Conservation (phyloP, 2,329 filamentous ascomycete genomes). For the Didymella arachidicola region DNA sequence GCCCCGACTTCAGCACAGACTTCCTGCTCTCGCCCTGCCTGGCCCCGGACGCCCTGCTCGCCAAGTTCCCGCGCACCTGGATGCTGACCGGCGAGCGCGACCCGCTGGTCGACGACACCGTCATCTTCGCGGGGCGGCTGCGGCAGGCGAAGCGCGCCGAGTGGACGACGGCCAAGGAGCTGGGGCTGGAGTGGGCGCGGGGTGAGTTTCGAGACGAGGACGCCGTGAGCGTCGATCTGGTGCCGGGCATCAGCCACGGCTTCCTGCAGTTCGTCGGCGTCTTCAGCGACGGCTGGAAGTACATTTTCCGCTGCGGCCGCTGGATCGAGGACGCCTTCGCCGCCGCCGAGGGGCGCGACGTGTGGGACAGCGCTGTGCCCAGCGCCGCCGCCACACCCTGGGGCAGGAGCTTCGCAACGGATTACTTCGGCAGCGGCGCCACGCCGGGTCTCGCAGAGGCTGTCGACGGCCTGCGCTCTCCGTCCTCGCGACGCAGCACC, state of each 20-base stretch:
- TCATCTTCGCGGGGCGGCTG: slow-evolving; percentile 92
- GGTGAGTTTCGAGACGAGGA: slow-evolving; percentile 74
- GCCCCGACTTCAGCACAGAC: slow-evolving; percentile 90
- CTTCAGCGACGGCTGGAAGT: slow-evolving; percentile 89
- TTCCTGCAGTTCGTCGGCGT: slow-evolving; percentile 90
- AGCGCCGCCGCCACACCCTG: slow-evolving; percentile 23
- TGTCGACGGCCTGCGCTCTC: slow-evolving; percentile 63
- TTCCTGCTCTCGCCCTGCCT: slow-evolving; percentile 90
- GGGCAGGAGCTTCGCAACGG: slow-evolving; percentile 73
- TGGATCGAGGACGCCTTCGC: slow-evolving; percentile 86
- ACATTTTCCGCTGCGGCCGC: slow-evolving; percentile 77
- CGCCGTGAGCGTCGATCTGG: slow-evolving; percentile 80
- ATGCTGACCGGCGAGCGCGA: slow-evolving; percentile 95
- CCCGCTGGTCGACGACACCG: slow-evolving; percentile 93
- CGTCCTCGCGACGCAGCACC: slow-evolving; percentile 40
- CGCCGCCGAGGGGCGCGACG: slow-evolving; percentile 40
- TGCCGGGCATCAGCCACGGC: slow-evolving; percentile 90
- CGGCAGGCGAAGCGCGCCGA: slow-evolving; percentile 74
- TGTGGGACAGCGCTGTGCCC: background rate
- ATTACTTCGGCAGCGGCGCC: slow-evolving; percentile 72
- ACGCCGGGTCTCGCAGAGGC: slow-evolving; percentile 78
- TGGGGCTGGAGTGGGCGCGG: slow-evolving; percentile 61
- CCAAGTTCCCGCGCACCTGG: slow-evolving; percentile 91
- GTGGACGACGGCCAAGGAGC: slow-evolving; percentile 63
- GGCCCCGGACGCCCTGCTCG: slow-evolving; percentile 82